Conservation (phyloP, 306 rosid species). For the Cucumis melo region DNA sequence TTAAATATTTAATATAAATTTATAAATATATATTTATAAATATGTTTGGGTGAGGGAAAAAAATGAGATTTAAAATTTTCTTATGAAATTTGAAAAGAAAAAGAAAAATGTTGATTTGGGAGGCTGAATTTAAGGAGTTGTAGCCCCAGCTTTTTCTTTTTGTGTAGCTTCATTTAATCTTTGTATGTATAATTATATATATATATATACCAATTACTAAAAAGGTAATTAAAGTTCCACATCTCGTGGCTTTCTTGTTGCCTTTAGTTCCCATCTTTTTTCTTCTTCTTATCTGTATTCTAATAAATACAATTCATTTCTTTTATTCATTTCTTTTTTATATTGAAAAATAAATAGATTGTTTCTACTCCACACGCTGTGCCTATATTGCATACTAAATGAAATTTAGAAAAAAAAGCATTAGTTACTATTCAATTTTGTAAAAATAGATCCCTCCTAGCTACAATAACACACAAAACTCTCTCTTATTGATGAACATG, state of each 20-base stretch:
- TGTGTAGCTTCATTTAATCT: background rate
- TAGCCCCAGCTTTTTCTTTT: conserved; percentile 2
- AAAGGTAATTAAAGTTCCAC: background rate
- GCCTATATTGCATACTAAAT: too few relatives aligned
- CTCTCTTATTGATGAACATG: too few relatives aligned
- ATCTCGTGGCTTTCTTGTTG: background rate
- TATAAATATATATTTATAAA: background rate
- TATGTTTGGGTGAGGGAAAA: background rate
- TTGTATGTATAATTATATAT: background rate
- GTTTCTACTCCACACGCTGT: too few relatives aligned
- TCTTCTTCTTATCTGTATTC: background rate
- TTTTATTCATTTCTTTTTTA: background rate
- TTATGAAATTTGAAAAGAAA: background rate
- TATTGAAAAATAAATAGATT: too few relatives aligned
- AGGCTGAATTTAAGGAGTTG: background rate
- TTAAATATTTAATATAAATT: background rate
- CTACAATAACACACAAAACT: too few relatives aligned
- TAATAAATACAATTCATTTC: background rate
- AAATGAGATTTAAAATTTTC: background rate
- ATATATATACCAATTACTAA: background rate
- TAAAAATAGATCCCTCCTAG: too few relatives aligned
- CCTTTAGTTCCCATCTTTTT: background rate
- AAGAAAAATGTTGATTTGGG: background rate
- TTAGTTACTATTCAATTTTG: too few relatives aligned
- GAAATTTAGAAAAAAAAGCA: too few relatives aligned